Evolutionary conservation across 306 rosid species (phyloP).

Genomic region (Lathyrus oleraceus): DNA sequence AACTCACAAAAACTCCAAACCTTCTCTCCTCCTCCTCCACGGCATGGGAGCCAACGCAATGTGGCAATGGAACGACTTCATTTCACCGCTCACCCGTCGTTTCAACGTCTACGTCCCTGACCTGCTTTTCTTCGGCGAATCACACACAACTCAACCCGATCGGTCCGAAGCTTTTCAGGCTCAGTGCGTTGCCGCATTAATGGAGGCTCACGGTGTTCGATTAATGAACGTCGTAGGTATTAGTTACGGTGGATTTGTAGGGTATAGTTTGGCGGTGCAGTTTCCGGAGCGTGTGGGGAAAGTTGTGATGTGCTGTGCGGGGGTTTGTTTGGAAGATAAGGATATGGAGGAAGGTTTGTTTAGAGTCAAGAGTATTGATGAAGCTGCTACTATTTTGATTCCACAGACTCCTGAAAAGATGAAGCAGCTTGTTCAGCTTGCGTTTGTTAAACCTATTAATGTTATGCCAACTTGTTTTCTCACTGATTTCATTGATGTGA

Average conservation of each 20-base stretch:
- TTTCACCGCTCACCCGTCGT: slow-evolving; percentile 52
- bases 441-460: slow-evolving; percentile 59
- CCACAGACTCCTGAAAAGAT: slow-evolving; percentile 65
- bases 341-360: slow-evolving; percentile 86
- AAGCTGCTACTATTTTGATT: slow-evolving; percentile 58
- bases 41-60: slow-evolving; percentile 93
- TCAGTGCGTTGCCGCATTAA: slow-evolving; percentile 51
- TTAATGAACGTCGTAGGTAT: slow-evolving; percentile 55
- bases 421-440: slow-evolving; percentile 53
- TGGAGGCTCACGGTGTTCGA: slow-evolving; percentile 61
- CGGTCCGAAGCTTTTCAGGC: slow-evolving; percentile 80
- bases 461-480: slow-evolving; percentile 66
- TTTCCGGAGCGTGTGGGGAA: slow-evolving; percentile 65
- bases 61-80: slow-evolving; percentile 88
- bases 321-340: slow-evolving; percentile 71
- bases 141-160: slow-evolving; percentile 61
- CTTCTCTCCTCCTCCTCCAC: slow-evolving; percentile 69
- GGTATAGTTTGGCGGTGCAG: slow-evolving; percentile 74
- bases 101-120: slow-evolving; percentile 94
- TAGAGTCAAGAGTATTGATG: slow-evolving; percentile 60
- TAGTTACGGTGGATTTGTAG: slow-evolving; percentile 94
- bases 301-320: slow-evolving; percentile 76
- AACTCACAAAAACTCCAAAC: slow-evolving; percentile 46
- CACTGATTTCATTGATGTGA: slow-evolving; percentile 65
- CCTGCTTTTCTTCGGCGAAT: slow-evolving; percentile 81